Conservation (phyloP, 306 rosid species). For the Vigna trinervia region DNA sequence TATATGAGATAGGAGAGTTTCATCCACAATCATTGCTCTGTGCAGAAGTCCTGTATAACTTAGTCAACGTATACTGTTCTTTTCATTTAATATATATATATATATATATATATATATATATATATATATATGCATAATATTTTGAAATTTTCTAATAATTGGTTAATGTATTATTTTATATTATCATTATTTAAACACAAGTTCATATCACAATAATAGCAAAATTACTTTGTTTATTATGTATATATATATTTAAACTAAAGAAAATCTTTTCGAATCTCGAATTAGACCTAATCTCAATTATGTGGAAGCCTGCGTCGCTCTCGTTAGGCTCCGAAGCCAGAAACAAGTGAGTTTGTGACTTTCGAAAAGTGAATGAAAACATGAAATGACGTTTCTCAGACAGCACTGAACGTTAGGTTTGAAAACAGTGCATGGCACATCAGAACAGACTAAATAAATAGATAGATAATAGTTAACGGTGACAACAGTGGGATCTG, state of each 20-base stretch:
- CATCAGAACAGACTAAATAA: neutral
- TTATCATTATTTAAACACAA: neutral
- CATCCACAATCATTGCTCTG: neutral
- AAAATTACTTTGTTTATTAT: neutral
- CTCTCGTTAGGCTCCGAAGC: neutral
- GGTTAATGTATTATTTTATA: neutral
- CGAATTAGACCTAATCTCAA: neutral
- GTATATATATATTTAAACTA: neutral
- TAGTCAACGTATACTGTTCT: neutral
- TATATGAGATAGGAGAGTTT: neutral
- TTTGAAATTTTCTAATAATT: neutral
- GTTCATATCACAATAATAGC: neutral
- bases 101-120: too few species aligned
- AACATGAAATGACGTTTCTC: constrained; percentile 21
- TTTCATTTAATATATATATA: neutral
- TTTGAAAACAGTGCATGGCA: neutral
- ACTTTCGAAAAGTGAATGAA: neutral
- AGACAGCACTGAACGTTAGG: neutral
- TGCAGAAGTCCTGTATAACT: neutral
- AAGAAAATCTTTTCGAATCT: neutral
- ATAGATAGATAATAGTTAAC: too few species aligned
- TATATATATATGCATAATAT: neutral
- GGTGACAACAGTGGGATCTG: neutral
- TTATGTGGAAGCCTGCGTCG: neutral
- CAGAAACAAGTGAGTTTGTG: neutral